Base-by-base conservation (phyloP, 148 eudicot species). In the Tetragonia tetragonoides region DNA sequence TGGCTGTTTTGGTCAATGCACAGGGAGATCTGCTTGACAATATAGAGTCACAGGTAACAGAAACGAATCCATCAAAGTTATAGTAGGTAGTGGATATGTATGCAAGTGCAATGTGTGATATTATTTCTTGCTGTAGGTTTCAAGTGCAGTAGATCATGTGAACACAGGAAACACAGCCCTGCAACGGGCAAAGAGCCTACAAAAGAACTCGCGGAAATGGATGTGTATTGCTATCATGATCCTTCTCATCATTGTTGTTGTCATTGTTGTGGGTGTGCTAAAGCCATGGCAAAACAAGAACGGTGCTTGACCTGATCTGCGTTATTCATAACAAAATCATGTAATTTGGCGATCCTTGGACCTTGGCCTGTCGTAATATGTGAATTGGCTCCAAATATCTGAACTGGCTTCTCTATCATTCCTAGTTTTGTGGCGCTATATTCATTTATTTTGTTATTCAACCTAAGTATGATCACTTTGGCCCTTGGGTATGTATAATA, bases 21-120 rank as follows among this genome's bases (percentile, higher is more conserved):
- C 99, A 95, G 86, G 99, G 99, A 67, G 99, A 95, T 79, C 79
- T 91, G 90, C 93, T 93, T 4, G 89, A 95, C 85, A 93, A 95
- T 83, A 95, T 95, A 66, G 99, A 91, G 65, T 87, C 93, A 71
- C 97, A 93, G 91, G 99, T 95, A 86, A 82, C 57, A 2, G 2
- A 7, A 21, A 78, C 46, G n/a, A 17, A 72, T 6, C 18, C 6
- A 17, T 18, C 18, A 5, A 21, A 70, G 7, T 40, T 2, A 16
- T 17, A n/a, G 8, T 23, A 39, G 23, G n/a, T 23, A 75, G 7
- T 28, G 16, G 49, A 7, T 44, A 67, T 2, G 21, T 41, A 39
- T 21, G 61, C 56, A 37, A 59, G 24, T 37, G 17, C 21, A 9
- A 49, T 44, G 28, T 1, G 37, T 73, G 6, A 56, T 51, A 44